Percentiles rank a stretch among this genome's conserved stretches.
Conservation (phyloP, 176 grass and related monocot genomes). For the Zoysia japonica region DNA sequence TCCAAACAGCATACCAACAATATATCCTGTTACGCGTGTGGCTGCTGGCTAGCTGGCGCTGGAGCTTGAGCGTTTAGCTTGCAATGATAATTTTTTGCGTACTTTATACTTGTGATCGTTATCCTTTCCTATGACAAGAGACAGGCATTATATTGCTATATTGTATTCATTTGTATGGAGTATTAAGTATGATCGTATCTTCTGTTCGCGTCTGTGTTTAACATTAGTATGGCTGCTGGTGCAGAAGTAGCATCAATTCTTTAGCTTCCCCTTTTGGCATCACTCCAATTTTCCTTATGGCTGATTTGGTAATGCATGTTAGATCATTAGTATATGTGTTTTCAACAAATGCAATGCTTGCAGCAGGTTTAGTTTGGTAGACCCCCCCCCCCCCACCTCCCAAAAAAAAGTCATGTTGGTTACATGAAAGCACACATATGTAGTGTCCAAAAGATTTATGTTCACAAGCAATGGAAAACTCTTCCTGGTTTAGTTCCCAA, state of each 20-base stretch:
- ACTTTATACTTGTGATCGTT: too few relatives aligned
- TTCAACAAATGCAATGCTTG: conserved; percentile 20
- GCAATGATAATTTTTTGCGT: background rate
- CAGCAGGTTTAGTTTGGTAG: background rate
- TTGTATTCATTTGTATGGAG: background rate
- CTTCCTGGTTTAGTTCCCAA: too few relatives aligned
- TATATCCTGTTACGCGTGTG: too few relatives aligned
- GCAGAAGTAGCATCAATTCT: conserved; percentile 46
- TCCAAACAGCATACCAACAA: too few relatives aligned
- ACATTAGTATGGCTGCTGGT: conserved; percentile 40
- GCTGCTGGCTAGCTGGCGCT: too few relatives aligned
- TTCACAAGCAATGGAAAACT: too few relatives aligned
- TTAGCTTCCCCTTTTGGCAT: conserved; percentile 26
- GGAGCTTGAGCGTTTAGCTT: too few relatives aligned
- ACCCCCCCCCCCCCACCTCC: too few relatives aligned
- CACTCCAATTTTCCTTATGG: conserved; percentile 26
- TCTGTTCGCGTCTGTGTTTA: conserved; percentile 1
- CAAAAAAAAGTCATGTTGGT: too few relatives aligned
- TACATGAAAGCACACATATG: too few relatives aligned
- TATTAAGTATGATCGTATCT: conserved; percentile 22
- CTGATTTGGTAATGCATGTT: conserved; percentile 40
- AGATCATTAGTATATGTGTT: conserved; percentile 39
- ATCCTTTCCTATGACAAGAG: conserved; percentile 8
- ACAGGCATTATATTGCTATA: conserved; percentile 25
- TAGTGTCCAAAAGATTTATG: too few relatives aligned